phyloP scores from a whole-genome alignment of 345 rosid species.

The Reutealis trisperma region DNA sequence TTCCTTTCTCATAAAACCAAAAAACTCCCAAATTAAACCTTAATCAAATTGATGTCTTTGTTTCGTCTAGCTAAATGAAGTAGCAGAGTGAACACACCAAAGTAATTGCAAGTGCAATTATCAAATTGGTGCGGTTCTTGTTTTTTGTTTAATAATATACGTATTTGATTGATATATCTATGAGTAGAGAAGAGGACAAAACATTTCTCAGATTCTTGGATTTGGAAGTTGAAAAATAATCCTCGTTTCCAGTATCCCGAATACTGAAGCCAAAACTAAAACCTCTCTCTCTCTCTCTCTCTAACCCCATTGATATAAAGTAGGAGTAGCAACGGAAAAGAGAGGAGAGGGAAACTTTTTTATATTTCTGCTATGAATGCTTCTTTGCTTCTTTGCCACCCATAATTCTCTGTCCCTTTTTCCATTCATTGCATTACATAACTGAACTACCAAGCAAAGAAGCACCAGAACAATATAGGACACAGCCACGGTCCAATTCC shows the following conservation, averaged over 20 bases:
- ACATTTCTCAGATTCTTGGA: background rate
- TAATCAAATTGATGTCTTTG: no score
- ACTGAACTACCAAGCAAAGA: constrained; percentile 54
- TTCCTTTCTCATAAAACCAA: no score
- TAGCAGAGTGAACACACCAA: no score
- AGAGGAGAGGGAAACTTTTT: background rate
- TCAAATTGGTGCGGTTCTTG: no score
- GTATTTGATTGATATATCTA: no score
- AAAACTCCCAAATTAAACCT: no score
- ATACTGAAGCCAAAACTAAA: background rate
- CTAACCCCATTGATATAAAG: background rate
- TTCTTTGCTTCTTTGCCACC: constrained; percentile 41
- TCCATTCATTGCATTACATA: constrained; percentile 15
- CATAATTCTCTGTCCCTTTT: background rate
- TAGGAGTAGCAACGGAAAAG: constrained; percentile 14
- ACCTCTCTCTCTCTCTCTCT: background rate
- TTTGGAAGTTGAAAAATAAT: background rate
- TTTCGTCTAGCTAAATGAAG: no score
- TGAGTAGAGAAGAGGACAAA: no score
- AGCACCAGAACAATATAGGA: constrained; percentile 7
- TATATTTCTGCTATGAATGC: constrained; percentile 41
- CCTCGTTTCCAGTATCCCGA: constrained; percentile 8
- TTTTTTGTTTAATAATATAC: no score
- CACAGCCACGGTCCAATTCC: background rate
- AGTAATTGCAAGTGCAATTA: no score